Conservation (phyloP, 2,329 filamentous ascomycete genomes). For the Ceratocystis albifundus region DNA sequence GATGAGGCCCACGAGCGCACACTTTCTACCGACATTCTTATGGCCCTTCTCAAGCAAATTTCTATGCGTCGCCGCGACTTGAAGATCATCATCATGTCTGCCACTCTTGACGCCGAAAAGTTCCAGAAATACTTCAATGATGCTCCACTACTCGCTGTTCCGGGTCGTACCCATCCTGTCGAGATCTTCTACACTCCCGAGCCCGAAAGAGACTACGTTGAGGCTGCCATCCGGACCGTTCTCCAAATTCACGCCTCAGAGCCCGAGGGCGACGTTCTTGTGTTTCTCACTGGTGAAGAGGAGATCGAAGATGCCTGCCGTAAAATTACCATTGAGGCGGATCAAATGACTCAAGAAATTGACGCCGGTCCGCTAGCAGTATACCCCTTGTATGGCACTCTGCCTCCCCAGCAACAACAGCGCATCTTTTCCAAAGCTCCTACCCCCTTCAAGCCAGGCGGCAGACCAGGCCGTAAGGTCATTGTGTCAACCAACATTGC, state of each 20-base stretch:
- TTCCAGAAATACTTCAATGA: constrained; percentile 97
- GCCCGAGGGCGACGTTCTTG: constrained; percentile 77
- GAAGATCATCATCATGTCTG: constrained; percentile 98
- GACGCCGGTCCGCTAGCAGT: constrained; percentile 81
- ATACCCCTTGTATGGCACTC: constrained; percentile 86
- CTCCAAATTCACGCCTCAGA: constrained; percentile 93
- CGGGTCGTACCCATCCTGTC: constrained; percentile 88
- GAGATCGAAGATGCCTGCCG: constrained; percentile 95
- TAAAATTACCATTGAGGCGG: constrained; percentile 80
- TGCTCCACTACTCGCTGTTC: constrained; percentile 84
- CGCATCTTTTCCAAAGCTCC: constrained; percentile 89
- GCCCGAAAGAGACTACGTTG: constrained; percentile 90
- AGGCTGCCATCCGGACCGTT: constrained; percentile 87
- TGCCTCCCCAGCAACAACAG: constrained; percentile 88
- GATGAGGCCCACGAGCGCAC: constrained; percentile 98
- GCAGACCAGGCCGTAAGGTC: constrained; percentile 80
- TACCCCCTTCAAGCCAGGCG: constrained; percentile 56
- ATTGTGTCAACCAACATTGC: constrained; percentile 97
- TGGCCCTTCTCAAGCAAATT: constrained; percentile 90
- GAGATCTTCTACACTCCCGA: constrained; percentile 98
- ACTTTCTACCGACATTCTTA: constrained; percentile 90
- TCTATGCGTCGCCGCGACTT: constrained; percentile 70
- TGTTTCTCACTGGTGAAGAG: constrained; percentile 95
- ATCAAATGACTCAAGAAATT: constrained; percentile 83
- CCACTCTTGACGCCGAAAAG: constrained; percentile 92